Percentiles rank a stretch among this genome's conserved stretches.
Conservation (phyloP, 2,329 filamentous ascomycete species). For the Hypoxylon sp. region DNA sequence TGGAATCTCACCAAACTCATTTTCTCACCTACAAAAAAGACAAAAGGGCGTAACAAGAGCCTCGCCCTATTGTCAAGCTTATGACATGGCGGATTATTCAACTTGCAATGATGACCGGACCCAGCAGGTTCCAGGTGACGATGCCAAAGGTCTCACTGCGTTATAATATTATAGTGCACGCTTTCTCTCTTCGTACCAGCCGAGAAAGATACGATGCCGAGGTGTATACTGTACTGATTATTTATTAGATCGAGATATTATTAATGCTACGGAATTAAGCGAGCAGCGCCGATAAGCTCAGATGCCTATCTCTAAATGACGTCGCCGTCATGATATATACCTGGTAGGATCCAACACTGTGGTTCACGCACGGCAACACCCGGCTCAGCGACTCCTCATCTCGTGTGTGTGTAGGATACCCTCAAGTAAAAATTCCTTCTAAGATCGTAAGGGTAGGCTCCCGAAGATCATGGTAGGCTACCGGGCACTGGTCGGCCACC, state of each 20-base stretch:
- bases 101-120: not conserved
- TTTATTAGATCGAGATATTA: not conserved
- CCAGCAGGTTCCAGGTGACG: not conserved
- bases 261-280: not conserved
- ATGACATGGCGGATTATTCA: not conserved
- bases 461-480: no score
- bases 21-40: not conserved
- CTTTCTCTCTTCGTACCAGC: conserved; percentile 2
- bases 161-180: not conserved
- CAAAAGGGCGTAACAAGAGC: conserved; percentile 1
- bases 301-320: not conserved
- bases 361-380: not conserved
- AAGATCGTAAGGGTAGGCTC: no score
- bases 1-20: not conserved
- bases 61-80: not conserved
- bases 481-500: no score
- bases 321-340: not conserved
- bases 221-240: not conserved
- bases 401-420: not conserved
- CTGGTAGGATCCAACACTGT: not conserved
- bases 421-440: no score
- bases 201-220: not conserved
- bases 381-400: not conserved
- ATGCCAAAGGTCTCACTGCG: not conserved
- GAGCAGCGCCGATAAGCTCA: not conserved